Conservation (phyloP, 495 filamentous ascomycete species). For the Collariella sp. region DNA sequence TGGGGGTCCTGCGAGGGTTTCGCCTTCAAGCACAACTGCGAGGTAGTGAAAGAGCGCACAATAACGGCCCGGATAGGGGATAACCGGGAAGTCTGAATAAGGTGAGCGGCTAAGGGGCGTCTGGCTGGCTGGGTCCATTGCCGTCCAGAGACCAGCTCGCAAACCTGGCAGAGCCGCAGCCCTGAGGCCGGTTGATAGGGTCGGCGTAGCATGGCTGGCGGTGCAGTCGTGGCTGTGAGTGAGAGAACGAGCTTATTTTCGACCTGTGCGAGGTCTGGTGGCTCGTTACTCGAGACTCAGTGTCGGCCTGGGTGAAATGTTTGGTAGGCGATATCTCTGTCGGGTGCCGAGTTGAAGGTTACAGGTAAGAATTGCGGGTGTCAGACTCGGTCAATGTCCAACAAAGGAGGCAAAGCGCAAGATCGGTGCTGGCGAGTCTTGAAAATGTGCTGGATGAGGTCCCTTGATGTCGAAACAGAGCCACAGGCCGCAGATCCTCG, state of each 20-base stretch:
- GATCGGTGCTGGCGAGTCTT: not conserved
- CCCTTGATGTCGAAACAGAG: conserved; percentile 25
- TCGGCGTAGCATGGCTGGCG: conserved; percentile 11
- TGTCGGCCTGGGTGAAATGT: not conserved
- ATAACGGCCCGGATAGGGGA: conserved; percentile 9
- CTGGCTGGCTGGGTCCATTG: conserved; percentile 16
- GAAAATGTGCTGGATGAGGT: not conserved
- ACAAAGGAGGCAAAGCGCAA: no score
- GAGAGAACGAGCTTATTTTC: not conserved
- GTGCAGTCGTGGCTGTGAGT: not conserved
- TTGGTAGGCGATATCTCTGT: not conserved
- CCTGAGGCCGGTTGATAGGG: conserved; percentile 9
- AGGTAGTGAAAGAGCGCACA: conserved; percentile 19
- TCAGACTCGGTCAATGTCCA: no score
- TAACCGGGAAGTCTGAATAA: conserved; percentile 12
- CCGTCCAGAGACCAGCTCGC: conserved; percentile 18
- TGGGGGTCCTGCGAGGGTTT: conserved; percentile 13
- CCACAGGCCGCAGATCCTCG: conserved; percentile 28
- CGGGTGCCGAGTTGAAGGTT: no score
- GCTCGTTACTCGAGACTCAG: not conserved
- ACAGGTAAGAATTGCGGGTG: no score
- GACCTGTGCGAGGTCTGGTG: not conserved
- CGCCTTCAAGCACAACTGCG: conserved; percentile 14
- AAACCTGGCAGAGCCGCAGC: conserved; percentile 21
- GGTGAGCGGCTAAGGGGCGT: conserved; percentile 15